A percentile compares a stretch with the other conserved stretches of the same genome.
phyloP scores from a whole-genome alignment of 2,329 filamentous ascomycete species.

The Colletotrichum plurivorum region DNA sequence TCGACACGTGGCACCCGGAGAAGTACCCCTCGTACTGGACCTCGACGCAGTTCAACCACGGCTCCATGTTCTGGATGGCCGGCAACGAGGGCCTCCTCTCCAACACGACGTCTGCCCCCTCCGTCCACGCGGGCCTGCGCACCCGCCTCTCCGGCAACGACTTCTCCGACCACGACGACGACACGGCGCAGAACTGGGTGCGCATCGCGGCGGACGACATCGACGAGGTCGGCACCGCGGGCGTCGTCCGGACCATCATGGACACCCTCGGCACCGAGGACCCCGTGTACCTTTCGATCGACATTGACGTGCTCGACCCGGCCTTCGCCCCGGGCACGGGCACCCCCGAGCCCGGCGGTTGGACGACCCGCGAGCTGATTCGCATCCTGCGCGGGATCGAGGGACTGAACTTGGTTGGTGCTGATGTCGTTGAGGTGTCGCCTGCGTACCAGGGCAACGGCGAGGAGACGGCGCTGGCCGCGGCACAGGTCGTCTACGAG shows the following conservation, averaged over 20 bases:
- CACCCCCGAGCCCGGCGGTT: slow-evolving; percentile 91
- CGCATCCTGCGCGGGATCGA: slow-evolving; percentile 87
- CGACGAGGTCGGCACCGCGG: slow-evolving; percentile 82
- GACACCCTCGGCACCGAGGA: slow-evolving; percentile 78
- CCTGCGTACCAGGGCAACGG: slow-evolving; percentile 86
- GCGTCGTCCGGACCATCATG: slow-evolving; percentile 80
- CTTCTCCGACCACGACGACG: slow-evolving; percentile 78
- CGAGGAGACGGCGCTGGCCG: slow-evolving; percentile 87
- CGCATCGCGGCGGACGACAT: slow-evolving; percentile 89
- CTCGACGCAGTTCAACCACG: slow-evolving; percentile 84
- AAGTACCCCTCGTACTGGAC: slow-evolving; percentile 85
- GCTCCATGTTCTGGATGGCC: slow-evolving; percentile 93
- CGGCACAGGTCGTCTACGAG: slow-evolving; percentile 88
- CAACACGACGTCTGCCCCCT: slow-evolving; percentile 77
- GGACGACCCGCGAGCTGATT: slow-evolving; percentile 91
- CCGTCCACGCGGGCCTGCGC: slow-evolving; percentile 86
- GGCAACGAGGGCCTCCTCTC: slow-evolving; percentile 83
- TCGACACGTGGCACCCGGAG: slow-evolving; percentile 88
- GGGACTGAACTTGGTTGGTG: slow-evolving; percentile 86
- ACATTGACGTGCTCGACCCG: slow-evolving; percentile 55
- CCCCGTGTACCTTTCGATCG: slow-evolving; percentile 82
- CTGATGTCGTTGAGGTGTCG: slow-evolving; percentile 90
- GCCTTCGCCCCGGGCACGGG: slow-evolving; percentile 78
- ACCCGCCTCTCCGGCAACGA: slow-evolving; percentile 79
- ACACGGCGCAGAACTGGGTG: slow-evolving; percentile 82